Percentiles rank a stretch among this genome's conserved stretches.
phyloP scores from a whole-genome alignment of 768 basidiomycete species.

The Hortiboletus flavorubellus region DNA sequence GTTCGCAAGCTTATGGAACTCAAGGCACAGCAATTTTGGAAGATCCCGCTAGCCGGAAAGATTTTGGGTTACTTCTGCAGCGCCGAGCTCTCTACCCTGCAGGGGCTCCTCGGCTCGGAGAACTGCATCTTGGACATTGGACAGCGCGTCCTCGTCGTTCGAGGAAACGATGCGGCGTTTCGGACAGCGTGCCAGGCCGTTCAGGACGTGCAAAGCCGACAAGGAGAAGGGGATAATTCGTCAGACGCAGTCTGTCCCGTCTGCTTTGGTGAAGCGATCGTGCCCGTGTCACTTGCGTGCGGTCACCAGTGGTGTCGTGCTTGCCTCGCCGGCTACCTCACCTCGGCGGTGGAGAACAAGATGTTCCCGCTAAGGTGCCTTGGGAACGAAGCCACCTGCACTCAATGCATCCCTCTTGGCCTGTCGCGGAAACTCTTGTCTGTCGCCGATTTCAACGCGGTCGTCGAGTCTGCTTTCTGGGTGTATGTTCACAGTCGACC shows the following conservation, averaged over 20 bases:
- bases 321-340: slow-evolving; percentile 59
- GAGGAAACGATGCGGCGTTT: slow-evolving; percentile 46
- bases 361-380: slow-evolving; percentile 73
- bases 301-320: slow-evolving; percentile 66
- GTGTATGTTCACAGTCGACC: slow-evolving; percentile 57
- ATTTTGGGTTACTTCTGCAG: slow-evolving; percentile 46
- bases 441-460: slow-evolving; percentile 47
- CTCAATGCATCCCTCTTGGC: slow-evolving; percentile 50
- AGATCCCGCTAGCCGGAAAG: slow-evolving; percentile 46
- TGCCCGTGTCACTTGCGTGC: slow-evolving; percentile 55
- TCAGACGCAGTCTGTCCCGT: slow-evolving; percentile 53
- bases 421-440: slow-evolving; percentile 50
- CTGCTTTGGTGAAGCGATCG: slow-evolving; percentile 56
- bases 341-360: slow-evolving; percentile 52
- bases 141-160: slow-evolving; percentile 44
- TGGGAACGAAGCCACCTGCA: slow-evolving; percentile 59
- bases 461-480: slow-evolving; percentile 60
- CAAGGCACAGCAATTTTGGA: slow-evolving; percentile 38
- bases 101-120: slow-evolving; percentile 50
- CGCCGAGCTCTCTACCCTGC: slow-evolving; percentile 44
- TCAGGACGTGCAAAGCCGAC: slow-evolving; percentile 34
- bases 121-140: slow-evolving; percentile 50
- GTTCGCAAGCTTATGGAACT: slow-evolving; percentile 45
- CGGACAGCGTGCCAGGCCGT: slow-evolving; percentile 39
- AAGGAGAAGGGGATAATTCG: slow-evolving; percentile 25